Percentiles rank a stretch among this genome's conserved stretches.
These are phyloP conservation scores for Buddleja alternifolia DNA, from an alignment of 257 asterid species.

Conservation along the genomic window DNA sequence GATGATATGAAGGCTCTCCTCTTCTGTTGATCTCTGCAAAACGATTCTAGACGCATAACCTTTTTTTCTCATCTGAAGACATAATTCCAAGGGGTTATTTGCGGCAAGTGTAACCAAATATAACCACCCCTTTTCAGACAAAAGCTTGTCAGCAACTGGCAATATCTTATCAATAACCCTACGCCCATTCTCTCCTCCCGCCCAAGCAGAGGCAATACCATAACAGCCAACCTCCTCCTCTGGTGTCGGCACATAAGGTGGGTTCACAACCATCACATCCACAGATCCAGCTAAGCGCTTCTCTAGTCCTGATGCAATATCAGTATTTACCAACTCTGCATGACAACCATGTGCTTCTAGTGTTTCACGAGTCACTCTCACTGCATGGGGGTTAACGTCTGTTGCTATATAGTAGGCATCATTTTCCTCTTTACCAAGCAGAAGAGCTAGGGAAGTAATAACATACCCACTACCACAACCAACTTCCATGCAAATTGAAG, in stretches of 20 bases:
- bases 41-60: slow-evolving; percentile 81
- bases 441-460: slow-evolving; percentile 81
- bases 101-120: slow-evolving; percentile 73
- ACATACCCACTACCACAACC: slow-evolving; percentile 96
- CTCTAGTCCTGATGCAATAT: slow-evolving; percentile 74
- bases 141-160: slow-evolving; percentile 75
- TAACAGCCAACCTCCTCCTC: slow-evolving; percentile 86
- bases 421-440: slow-evolving; percentile 52
- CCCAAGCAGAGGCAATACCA: slow-evolving; percentile 91
- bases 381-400: slow-evolving; percentile 82
- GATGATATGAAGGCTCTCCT: slow-evolving; percentile 85
- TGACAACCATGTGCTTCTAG: slow-evolving; percentile 70
- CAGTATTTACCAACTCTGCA: slow-evolving; percentile 71
- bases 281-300: slow-evolving; percentile 60
- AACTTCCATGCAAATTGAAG: slow-evolving; percentile 83
- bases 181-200: slow-evolving; percentile 92
- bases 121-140: slow-evolving; percentile 90
- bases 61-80: slow-evolving; percentile 79
- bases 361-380: slow-evolving; percentile 64
- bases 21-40: slow-evolving; percentile 89
- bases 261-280: slow-evolving; percentile 91
- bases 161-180: slow-evolving; percentile 81
- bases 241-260: slow-evolving; percentile 97
- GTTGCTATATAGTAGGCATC: slow-evolving; percentile 67
- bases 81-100: slow-evolving; percentile 73